Evolutionary conservation across 2,329 filamentous ascomycete genomes (phyloP).

Genomic region (Apiospora rasikravindrae): DNA sequence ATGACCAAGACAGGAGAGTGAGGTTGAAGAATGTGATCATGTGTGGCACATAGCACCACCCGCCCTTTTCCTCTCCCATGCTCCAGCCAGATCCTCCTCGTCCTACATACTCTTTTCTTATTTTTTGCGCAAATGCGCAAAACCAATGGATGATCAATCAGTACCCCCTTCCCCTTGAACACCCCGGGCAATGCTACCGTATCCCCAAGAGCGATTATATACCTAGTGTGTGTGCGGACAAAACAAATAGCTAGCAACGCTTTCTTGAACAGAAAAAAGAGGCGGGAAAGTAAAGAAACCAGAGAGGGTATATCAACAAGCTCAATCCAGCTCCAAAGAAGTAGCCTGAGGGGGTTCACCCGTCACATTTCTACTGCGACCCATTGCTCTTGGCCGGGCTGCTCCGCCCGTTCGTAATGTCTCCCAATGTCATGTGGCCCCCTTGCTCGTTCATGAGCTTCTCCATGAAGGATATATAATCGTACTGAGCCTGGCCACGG

Average conservation of each 20-base stretch:
- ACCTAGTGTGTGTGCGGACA: background rate
- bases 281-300: background rate
- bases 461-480: conserved; percentile 98
- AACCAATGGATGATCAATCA: conserved; percentile 10
- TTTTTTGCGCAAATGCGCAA: background rate
- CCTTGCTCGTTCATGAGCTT: conserved; percentile 62
- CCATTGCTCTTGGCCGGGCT: conserved; percentile 39
- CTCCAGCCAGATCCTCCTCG: background rate
- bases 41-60: background rate
- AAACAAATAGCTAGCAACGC: conserved; percentile 18
- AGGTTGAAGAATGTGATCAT: conserved; percentile 1
- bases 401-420: conserved; percentile 36
- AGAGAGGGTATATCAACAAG: conserved; percentile 17
- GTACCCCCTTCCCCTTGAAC: conserved; percentile 4
- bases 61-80: background rate
- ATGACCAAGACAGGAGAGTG: background rate
- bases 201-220: conserved; percentile 16
- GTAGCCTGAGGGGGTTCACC: background rate
- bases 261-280: conserved; percentile 10
- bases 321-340: conserved; percentile 5
- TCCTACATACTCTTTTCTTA: background rate
- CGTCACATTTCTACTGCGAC: conserved; percentile 24
- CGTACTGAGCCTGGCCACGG: conserved; percentile 83
- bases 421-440: conserved; percentile 35
- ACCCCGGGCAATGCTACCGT: conserved; percentile 15